A percentile compares a stretch with the other conserved stretches of the same genome.
Conservation (phyloP, 176 grass and related monocot species). For the Aegilops tauschii region DNA sequence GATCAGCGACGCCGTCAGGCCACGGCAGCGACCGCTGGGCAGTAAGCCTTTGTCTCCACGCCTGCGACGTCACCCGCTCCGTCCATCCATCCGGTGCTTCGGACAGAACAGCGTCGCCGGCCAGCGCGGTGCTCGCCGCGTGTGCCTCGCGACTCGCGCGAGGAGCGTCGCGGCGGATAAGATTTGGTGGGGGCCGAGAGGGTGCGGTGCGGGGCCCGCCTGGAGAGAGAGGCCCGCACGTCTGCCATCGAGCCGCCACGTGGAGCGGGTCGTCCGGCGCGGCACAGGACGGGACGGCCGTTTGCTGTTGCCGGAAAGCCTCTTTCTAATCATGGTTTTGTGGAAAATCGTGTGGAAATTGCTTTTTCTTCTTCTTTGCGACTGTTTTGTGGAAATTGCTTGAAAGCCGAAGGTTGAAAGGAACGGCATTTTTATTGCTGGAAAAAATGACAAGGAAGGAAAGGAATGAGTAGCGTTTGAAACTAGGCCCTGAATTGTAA, state of each 20-base stretch:
- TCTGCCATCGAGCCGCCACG: background rate
- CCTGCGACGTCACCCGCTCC: constrained; percentile 4
- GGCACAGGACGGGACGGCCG: background rate
- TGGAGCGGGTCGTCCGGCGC: background rate
- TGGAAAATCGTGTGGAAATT: background rate
- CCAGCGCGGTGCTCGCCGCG: background rate
- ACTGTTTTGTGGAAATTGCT: background rate
- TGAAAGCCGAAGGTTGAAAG: background rate
- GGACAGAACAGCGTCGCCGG: background rate
- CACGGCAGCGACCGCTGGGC: background rate
- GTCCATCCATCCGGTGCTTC: background rate
- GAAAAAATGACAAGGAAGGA: background rate
- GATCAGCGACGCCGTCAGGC: background rate
- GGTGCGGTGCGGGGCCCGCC: background rate
- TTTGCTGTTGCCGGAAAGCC: background rate
- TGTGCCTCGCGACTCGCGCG: background rate
- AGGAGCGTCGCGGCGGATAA: background rate
- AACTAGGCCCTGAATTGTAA: background rate
- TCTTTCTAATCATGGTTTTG: background rate
- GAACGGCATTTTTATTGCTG: background rate
- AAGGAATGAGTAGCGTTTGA: background rate
- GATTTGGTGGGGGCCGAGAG: constrained; percentile 12
- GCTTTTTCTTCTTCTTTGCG: background rate
- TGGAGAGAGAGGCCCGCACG: constrained; percentile 17
- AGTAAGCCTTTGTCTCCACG: constrained; percentile 19